These are phyloP conservation scores for Podospora pseudocomata DNA, from an alignment of 495 filamentous ascomycete species.

Conservation along the genomic window DNA sequence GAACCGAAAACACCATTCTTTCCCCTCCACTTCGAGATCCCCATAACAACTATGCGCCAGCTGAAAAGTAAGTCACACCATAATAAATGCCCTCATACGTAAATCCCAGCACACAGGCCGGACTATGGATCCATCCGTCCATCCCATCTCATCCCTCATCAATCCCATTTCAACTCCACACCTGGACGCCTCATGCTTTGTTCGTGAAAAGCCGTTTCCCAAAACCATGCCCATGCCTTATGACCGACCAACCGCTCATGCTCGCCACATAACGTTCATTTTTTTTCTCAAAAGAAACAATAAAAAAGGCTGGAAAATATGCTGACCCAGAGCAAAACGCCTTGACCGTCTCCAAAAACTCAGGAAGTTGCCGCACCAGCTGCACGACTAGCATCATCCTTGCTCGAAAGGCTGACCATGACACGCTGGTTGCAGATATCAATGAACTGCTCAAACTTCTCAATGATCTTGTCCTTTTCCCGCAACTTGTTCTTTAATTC, in stretches of 20 bases:
- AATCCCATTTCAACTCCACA: neutral
- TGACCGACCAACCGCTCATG: slow-evolving; percentile 3
- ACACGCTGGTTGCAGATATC: slow-evolving; percentile 58
- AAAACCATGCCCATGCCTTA: neutral
- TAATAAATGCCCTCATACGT: neutral
- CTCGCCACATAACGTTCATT: slow-evolving; percentile 3
- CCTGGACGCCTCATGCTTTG: slow-evolving; percentile 8
- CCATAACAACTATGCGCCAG: neutral
- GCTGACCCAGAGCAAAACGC: neutral
- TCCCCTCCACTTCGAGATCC: neutral
- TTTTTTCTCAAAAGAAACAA: neutral
- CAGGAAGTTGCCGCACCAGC: slow-evolving; percentile 6
- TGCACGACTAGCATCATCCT: slow-evolving; percentile 28
- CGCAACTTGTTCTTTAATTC: slow-evolving; percentile 45
- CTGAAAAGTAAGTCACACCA: neutral
- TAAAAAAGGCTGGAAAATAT: neutral
- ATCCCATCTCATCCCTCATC: neutral
- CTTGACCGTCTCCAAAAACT: slow-evolving; percentile 3
- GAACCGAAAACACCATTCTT: neutral
- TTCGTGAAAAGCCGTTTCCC: slow-evolving; percentile 3
- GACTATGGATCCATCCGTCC: neutral
- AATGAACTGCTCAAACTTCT: slow-evolving; percentile 58
- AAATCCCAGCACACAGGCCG: neutral
- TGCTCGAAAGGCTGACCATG: slow-evolving; percentile 43
- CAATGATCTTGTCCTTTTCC: slow-evolving; percentile 53